These are phyloP conservation scores for Diaporthe sp. DNA, from an alignment of 2,329 filamentous ascomycete genomes.

Conservation along the genomic window DNA sequence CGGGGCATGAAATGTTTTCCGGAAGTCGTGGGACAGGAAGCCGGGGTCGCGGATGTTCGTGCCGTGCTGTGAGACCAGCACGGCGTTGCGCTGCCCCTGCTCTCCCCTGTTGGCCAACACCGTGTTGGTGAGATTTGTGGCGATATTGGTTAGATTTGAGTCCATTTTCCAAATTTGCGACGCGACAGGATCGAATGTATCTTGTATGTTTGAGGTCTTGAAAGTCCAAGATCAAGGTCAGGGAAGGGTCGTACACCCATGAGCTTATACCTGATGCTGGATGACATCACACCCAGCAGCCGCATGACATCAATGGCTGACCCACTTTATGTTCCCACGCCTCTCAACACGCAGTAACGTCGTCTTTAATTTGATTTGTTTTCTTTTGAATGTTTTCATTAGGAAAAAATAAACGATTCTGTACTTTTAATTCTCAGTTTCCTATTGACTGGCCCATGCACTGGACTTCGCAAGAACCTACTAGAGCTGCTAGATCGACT, in stretches of 20 bases:
- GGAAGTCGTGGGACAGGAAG: slow-evolving; percentile 59
- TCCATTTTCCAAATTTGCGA: not conserved
- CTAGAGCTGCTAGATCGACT: no score
- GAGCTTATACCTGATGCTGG: not conserved
- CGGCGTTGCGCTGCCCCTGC: slow-evolving; percentile 32
- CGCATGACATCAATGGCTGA: slow-evolving; percentile 27
- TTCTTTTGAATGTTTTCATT: no score
- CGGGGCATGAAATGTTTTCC: slow-evolving; percentile 45
- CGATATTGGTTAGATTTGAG: slow-evolving; percentile 12
- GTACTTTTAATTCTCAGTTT: no score
- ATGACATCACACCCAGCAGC: slow-evolving; percentile 30
- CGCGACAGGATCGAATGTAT: no score
- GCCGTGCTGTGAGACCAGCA: slow-evolving; percentile 44
- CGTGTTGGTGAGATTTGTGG: slow-evolving; percentile 24
- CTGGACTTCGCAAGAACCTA: no score
- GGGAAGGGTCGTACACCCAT: not conserved
- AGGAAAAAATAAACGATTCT: no score
- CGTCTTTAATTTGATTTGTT: no score
- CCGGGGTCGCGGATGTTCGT: slow-evolving; percentile 57
- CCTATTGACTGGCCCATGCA: no score
- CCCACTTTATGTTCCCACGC: not conserved
- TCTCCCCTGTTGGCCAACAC: slow-evolving; percentile 24
- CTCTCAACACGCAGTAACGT: no score
- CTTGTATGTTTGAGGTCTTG: not conserved
- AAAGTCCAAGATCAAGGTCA: not conserved